A percentile compares a stretch with the other conserved stretches of the same genome.
phyloP scores from a whole-genome alignment of 2,329 filamentous ascomycete species.

The Talaromyces sp. region DNA sequence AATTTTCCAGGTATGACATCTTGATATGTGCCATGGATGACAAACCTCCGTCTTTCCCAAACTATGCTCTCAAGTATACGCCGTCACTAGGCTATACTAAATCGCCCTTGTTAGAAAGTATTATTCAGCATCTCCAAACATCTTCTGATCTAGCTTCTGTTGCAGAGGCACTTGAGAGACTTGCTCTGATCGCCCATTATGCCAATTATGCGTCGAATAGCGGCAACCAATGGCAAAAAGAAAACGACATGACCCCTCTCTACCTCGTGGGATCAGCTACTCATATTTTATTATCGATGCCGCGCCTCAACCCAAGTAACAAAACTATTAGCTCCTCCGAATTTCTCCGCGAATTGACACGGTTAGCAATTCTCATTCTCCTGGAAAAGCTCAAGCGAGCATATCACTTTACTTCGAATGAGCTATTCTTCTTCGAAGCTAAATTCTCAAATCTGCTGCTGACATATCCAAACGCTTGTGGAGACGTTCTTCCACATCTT shows the following conservation, averaged over 20 bases:
- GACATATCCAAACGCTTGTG: neutral
- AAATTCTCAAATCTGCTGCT: conserved; percentile 1
- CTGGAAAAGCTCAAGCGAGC: conserved; percentile 10
- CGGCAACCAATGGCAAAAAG: conserved; percentile 9
- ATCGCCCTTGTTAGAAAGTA: neutral
- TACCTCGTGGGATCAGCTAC: conserved; percentile 10
- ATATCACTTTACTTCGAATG: conserved; percentile 10
- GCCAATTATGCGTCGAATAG: conserved; percentile 6
- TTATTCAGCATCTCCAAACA: neutral
- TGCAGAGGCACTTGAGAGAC: neutral
- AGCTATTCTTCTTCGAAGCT: neutral
- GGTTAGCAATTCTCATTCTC: conserved; percentile 13
- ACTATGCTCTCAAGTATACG: neutral
- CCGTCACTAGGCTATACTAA: neutral
- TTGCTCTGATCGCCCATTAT: neutral
- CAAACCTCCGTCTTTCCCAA: conserved; percentile 1
- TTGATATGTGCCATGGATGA: conserved; percentile 5
- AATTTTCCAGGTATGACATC: conserved; percentile 3
- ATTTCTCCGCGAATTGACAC: conserved; percentile 7
- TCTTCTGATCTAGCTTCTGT: neutral
- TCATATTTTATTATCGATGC: conserved; percentile 11
- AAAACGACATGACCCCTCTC: conserved; percentile 14
- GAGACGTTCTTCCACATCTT: neutral
- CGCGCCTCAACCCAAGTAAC: neutral
- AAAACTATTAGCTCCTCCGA: neutral